Evolutionary conservation across 116 monocot species (phyloP).

Genomic region (Dioscorea cayenensis): DNA sequence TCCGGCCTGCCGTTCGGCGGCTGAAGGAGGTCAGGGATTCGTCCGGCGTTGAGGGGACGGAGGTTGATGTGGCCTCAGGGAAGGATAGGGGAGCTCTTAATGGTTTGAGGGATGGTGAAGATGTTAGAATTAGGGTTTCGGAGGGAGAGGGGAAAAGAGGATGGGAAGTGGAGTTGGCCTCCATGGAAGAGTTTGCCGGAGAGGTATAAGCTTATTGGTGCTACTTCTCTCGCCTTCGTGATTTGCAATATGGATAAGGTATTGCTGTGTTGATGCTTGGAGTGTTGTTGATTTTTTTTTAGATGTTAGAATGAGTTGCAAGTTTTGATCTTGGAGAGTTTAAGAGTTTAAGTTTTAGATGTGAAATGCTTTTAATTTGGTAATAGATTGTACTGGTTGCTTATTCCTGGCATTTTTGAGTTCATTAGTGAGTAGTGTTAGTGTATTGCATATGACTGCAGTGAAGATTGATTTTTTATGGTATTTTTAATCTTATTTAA

Average conservation of each 20-base stretch:
- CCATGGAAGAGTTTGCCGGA: conserved; percentile 44
- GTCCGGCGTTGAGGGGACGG: conserved; percentile 2
- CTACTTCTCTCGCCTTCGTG: conserved; percentile 92
- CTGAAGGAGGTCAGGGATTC: not conserved
- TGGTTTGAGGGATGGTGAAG: not conserved
- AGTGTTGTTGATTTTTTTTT: not conserved
- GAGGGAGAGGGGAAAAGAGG: conserved; percentile 3
- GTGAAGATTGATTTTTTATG: no score
- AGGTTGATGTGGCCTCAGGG: conserved; percentile 4
- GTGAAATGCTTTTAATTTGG: not conserved
- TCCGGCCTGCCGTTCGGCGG: not conserved
- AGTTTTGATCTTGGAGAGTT: not conserved
- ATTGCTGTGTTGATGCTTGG: not conserved
- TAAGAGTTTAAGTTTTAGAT: not conserved
- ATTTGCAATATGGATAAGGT: conserved; percentile 99
- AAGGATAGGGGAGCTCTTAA: conserved; percentile 5
- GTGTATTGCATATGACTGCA: no score
- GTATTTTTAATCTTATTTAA: no score
- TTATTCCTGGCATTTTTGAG: not conserved
- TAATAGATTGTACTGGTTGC: not conserved
- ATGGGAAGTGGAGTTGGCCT: conserved; percentile 32
- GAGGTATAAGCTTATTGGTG: conserved; percentile 79
- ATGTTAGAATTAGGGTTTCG: not conserved
- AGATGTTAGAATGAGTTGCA: not conserved
- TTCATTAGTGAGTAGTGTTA: not conserved